Evolutionary conservation across 305 asterid genomes (phyloP).

Genomic region (Andrographis paniculata): DNA sequence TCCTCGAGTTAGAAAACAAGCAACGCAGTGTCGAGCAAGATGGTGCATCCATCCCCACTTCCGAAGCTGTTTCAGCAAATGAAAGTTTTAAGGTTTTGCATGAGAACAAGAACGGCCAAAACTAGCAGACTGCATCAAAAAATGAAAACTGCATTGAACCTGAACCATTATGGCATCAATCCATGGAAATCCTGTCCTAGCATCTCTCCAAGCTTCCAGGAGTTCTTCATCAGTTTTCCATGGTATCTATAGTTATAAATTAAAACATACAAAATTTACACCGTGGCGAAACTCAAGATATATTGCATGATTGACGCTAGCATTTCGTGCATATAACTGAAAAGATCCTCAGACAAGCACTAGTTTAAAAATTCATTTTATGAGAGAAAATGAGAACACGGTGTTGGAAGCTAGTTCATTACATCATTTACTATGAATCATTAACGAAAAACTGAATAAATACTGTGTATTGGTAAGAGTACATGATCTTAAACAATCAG

Average conservation of each 20-base stretch:
- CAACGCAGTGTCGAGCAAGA: conserved; percentile 93
- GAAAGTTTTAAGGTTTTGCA: conserved; percentile 5
- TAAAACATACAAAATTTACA: conserved; percentile 10
- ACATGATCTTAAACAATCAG: conserved; percentile 8
- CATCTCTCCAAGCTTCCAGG: conserved; percentile 92
- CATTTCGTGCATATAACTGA: too few relatives aligned
- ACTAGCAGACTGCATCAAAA: conserved; percentile 6
- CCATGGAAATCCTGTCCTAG: conserved; percentile 94
- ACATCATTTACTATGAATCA: neutral
- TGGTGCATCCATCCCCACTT: conserved; percentile 99
- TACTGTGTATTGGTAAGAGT: neutral
- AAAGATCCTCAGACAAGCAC: neutral
- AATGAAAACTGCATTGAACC: conserved; percentile 32
- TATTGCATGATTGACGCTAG: too few relatives aligned
- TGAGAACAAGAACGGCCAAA: conserved; percentile 4
- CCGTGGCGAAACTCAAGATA: conserved; percentile 3
- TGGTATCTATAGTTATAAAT: conserved; percentile 44
- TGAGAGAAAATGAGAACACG: neutral
- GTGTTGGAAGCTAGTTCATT: neutral
- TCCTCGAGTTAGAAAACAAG: conserved; percentile 89
- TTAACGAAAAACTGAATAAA: neutral
- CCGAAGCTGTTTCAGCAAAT: conserved; percentile 40
- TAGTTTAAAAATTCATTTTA: conserved; percentile 2
- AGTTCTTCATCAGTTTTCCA: conserved; percentile 72
- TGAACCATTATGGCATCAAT: conserved; percentile 93